Base-by-base conservation (phyloP, 495 filamentous ascomycete species). In the Trichoderma parareesei region DNA sequence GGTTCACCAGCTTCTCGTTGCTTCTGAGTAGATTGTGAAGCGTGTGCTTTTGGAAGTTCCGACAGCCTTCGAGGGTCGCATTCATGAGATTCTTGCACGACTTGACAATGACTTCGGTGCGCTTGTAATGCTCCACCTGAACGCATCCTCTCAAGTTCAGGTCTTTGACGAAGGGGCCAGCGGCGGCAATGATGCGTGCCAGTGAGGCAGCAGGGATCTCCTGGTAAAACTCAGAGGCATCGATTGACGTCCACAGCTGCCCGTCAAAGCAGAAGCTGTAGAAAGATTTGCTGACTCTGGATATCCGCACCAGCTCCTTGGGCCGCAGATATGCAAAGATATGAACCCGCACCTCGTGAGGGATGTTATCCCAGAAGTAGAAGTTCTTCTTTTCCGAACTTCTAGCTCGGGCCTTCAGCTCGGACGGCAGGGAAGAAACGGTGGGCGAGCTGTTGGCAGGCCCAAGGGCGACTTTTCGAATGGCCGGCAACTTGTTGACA, bases 191-290 rank as follows among this genome's bases (percentile, higher is more conserved):
- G 64, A 98, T 90, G 72, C 90, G 92, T 53, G 91, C 85, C 13
- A 98, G 77, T 8, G 89, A 87, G 65, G 88, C 87, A 9, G 90
- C 89, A 0, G 94, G 86, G 64, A 98, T 97, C 48, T 90, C 85
- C 60, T 82, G 82, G 71, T 98, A 98, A 73, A 91, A 98, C 40
- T 88, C 86, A 0, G 93, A 85, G 0, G 91, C 88, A 71, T 98
- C 92, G 49, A 98, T 81, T 59, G 81, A 83, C 0, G 83, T 84
- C 94, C 94, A 98, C 18, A 98, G 77, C 75, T 98, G 94, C 8
- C 94, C 94, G 73, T 98, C 94, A 67, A 91, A 96, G 76, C 93
- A 97, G 79, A 92, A 88, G 41, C 82, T 77, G 73, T 97, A 80
- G 82, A 94, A 98, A 16, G 81, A 72, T 69, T 85, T 91, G 69